Percentiles rank a stretch among this genome's conserved stretches.
These are phyloP conservation scores for Opeltia flavorubescens DNA, from an alignment of 495 filamentous ascomycete species.

Conservation along the genomic window DNA sequence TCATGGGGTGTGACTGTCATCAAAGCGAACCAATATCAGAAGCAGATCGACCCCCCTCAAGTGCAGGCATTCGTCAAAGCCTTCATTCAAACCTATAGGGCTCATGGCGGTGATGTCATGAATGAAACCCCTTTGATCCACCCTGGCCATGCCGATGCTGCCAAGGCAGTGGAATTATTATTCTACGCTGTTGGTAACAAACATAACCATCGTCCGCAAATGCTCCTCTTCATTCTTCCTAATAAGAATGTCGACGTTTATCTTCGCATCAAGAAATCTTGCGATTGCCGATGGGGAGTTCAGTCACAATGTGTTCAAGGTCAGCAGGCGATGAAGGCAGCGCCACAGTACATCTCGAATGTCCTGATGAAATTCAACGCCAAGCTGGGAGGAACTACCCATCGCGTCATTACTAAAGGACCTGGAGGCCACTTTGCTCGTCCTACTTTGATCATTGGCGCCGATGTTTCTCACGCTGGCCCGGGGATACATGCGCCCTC, in stretches of 20 bases:
- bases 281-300: slow-evolving; percentile 66
- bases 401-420: slow-evolving; percentile 16
- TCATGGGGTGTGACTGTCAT: slow-evolving; percentile 60
- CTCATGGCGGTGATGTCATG: slow-evolving; percentile 56
- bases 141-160: slow-evolving; percentile 28
- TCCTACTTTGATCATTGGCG: slow-evolving; percentile 66
- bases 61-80: slow-evolving; percentile 41
- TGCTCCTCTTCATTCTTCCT: slow-evolving; percentile 52
- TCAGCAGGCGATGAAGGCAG: slow-evolving; percentile 42
- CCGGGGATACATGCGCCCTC: slow-evolving; percentile 52
- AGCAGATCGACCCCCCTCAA: slow-evolving; percentile 24
- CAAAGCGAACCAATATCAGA: slow-evolving; percentile 17
- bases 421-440: slow-evolving; percentile 20
- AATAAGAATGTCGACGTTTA: slow-evolving; percentile 54
- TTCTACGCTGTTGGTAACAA: slow-evolving; percentile 34
- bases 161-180: slow-evolving; percentile 35
- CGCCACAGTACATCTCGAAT: slow-evolving; percentile 73
- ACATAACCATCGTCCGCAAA: slow-evolving; percentile 24
- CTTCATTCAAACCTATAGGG: slow-evolving; percentile 47
- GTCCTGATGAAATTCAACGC: slow-evolving; percentile 90
- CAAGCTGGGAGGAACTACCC: slow-evolving; percentile 78
- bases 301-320: slow-evolving; percentile 59
- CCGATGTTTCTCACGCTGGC: slow-evolving; percentile 77
- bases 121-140: slow-evolving; percentile 21
- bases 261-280: slow-evolving; percentile 64